Conservation (phyloP, 2,329 filamentous ascomycete genomes). For the Rhinocladiella similis region DNA sequence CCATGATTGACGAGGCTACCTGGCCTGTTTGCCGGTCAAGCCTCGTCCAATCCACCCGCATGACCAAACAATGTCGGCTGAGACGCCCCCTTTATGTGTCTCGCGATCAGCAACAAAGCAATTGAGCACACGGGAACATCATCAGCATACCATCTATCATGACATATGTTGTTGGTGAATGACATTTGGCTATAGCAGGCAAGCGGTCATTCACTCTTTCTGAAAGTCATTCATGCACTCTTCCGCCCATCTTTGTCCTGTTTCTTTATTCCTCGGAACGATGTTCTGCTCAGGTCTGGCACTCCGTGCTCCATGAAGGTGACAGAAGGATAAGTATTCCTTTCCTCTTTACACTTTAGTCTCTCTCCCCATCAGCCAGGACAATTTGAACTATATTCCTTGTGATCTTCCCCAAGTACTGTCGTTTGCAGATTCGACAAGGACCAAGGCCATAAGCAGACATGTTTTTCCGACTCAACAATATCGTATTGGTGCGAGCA, state of each 20-base stretch:
- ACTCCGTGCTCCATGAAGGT: background rate
- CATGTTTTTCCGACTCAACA: background rate
- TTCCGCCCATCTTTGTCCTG: background rate
- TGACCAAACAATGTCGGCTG: slow-evolving; percentile 5
- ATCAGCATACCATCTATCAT: slow-evolving; percentile 8
- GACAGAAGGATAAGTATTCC: background rate
- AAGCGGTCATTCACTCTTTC: background rate
- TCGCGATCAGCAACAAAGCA: slow-evolving; percentile 3
- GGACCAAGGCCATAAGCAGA: too few species aligned
- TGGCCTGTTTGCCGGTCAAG: slow-evolving; percentile 7
- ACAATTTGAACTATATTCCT: too few species aligned
- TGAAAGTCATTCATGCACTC: background rate
- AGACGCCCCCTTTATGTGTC: slow-evolving; percentile 1
- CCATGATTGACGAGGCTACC: slow-evolving; percentile 1
- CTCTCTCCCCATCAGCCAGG: too few species aligned
- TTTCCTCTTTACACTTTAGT: background rate
- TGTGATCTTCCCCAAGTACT: too few species aligned
- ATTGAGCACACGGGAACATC: background rate
- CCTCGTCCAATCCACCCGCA: background rate
- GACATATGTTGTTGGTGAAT: background rate
- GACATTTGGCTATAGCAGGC: background rate
- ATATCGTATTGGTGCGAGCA: background rate
- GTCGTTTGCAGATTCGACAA: too few species aligned
- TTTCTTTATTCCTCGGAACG: background rate
- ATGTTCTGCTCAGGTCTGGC: background rate